These are phyloP conservation scores for Daldinia caldariorum DNA, from an alignment of 495 filamentous ascomycete species.

Conservation along the genomic window DNA sequence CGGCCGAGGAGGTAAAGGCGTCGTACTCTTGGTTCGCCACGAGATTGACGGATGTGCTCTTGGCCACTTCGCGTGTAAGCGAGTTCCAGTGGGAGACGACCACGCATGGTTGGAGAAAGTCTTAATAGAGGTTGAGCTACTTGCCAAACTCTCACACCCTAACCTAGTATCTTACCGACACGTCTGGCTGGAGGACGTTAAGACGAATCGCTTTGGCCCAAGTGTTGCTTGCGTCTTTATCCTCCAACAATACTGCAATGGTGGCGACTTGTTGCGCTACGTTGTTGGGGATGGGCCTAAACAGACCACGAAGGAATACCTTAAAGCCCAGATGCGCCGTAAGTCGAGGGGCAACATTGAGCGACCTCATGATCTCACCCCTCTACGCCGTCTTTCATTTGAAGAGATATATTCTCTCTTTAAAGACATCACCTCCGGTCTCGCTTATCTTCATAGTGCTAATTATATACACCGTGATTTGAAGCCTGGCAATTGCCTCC, in stretches of 20 bases:
- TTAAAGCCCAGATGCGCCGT: conserved; percentile 86
- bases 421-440: conserved; percentile 90
- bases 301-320: conserved; percentile 73
- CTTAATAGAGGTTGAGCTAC: conserved; percentile 87
- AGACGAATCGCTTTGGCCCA: conserved; percentile 84
- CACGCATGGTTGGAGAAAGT: conserved; percentile 96
- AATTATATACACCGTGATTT: conserved; percentile 96
- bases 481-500: conserved; percentile 95
- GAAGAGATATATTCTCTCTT: conserved; percentile 98
- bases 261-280: conserved; percentile 89
- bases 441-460: conserved; percentile 90
- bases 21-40: conserved; percentile 91
- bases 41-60: conserved; percentile 86
- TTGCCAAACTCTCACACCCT: conserved; percentile 89
- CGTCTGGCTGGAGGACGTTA: conserved; percentile 93
- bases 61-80: conserved; percentile 93
- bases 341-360: conserved; percentile 70
- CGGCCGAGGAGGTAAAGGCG: conserved; percentile 91
- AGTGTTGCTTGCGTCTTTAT: conserved; percentile 96
- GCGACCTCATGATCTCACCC: conserved; percentile 52
- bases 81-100: conserved; percentile 94
- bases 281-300: conserved; percentile 73
- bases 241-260: conserved; percentile 96
- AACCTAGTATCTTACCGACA: conserved; percentile 98
- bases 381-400: conserved; percentile 73